These are phyloP conservation scores for Clitocybe nebularis DNA, from an alignment of 1,284 basidiomycete species.

Conservation along the genomic window DNA sequence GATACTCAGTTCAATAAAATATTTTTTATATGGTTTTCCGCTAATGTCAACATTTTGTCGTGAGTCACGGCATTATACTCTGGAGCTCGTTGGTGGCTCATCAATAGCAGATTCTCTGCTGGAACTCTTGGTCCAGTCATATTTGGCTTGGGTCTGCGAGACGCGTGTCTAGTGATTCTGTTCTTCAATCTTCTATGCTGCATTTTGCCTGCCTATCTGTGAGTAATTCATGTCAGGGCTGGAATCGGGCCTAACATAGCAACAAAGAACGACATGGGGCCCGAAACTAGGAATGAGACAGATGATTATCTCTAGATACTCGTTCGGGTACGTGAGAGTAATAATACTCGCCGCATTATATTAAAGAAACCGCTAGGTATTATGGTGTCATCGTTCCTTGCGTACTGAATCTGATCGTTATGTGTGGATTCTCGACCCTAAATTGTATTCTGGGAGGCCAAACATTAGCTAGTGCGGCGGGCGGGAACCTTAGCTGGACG, in stretches of 20 bases:
- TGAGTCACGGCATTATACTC: constrained; percentile 26
- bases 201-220: constrained; percentile 36
- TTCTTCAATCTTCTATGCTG: constrained; percentile 66
- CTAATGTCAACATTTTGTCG: constrained; percentile 74
- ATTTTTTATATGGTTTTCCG: constrained; percentile 74
- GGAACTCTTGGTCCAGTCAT: constrained; percentile 69
- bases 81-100: constrained; percentile 3
- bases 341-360: background rate
- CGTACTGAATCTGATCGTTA: constrained; percentile 58
- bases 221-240: constrained; percentile 11
- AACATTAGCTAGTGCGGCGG: constrained; percentile 68
- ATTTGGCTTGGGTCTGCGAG: constrained; percentile 66
- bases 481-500: constrained; percentile 65
- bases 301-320: constrained; percentile 72
- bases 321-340: constrained; percentile 57
- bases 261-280: constrained; percentile 75
- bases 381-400: constrained; percentile 64
- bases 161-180: constrained; percentile 70
- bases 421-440: constrained; percentile 75
- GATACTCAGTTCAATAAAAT: constrained; percentile 67
- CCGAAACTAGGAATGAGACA: constrained; percentile 84
- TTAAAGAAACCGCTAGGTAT: constrained; percentile 39
- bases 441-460: constrained; percentile 80
- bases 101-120: constrained; percentile 56
- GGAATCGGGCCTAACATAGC: too few relatives aligned